These are phyloP conservation scores for Ogataea zsoltii DNA, from an alignment of 805 yeast genomes.

Conservation along the genomic window DNA sequence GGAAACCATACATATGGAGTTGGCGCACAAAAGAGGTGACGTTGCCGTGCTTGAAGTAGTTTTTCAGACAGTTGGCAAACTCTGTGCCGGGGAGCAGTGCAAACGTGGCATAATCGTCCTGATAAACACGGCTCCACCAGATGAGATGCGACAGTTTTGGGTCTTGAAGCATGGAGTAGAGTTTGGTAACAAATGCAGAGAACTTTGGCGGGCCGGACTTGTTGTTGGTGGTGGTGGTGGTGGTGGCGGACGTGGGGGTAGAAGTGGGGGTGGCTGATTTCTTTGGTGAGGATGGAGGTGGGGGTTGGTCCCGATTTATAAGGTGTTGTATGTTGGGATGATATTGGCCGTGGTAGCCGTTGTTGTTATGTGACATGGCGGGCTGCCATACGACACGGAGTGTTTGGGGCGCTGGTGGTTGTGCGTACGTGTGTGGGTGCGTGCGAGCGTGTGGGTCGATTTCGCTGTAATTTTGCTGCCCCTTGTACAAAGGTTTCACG, in stretches of 20 bases:
- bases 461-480: too few relatives aligned
- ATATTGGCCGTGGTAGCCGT: conserved; percentile 8
- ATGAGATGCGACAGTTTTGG: conserved; percentile 51
- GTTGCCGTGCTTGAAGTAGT: conserved; percentile 90
- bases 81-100: conserved; percentile 65
- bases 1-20: conserved; percentile 95
- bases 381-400: too few relatives aligned
- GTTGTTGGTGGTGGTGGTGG: conserved; percentile 3
- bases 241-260: too few relatives aligned
- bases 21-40: conserved; percentile 93
- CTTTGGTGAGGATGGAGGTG: background rate
- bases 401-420: too few relatives aligned
- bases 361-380: conserved; percentile 9
- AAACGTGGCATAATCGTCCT: conserved; percentile 52
- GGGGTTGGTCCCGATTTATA: background rate
- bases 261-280: conserved; percentile 8
- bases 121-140: conserved; percentile 59
- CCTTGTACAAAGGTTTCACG: too few relatives aligned
- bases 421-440: too few relatives aligned
- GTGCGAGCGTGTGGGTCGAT: too few relatives aligned
- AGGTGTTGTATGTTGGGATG: background rate
- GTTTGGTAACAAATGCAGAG: conserved; percentile 64
- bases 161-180: conserved; percentile 64
- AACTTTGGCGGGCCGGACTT: conserved; percentile 37
- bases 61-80: conserved; percentile 60